phyloP scores from a whole-genome alignment of 163 green algal species.

The Volvox carteri region DNA sequence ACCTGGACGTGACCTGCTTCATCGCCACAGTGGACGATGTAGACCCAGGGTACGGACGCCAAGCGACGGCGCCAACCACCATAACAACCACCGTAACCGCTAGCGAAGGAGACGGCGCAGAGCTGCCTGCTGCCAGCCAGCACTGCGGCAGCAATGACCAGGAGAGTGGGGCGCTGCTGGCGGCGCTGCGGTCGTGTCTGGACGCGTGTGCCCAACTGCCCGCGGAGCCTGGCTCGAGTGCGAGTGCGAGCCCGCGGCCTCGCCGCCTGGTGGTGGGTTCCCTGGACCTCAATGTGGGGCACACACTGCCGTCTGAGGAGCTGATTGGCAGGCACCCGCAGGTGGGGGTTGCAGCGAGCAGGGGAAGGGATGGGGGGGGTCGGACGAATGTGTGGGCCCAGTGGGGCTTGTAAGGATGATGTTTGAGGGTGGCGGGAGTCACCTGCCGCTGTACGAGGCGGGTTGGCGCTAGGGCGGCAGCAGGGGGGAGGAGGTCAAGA shows the following conservation, averaged over 20 bases:
- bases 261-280: conserved; percentile 65
- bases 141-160: neutral
- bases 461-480: no score
- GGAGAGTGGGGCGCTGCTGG: neutral
- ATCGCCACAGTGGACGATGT: conserved; percentile 61
- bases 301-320: conserved; percentile 80
- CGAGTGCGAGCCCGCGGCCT: neutral
- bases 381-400: no score
- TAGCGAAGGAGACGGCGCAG: no score
- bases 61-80: neutral
- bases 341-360: conserved; percentile 6
- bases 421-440: no score
- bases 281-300: conserved; percentile 81
- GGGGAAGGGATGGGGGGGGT: no score
- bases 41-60: no score
- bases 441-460: no score
- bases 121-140: no score
- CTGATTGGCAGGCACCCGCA: conserved; percentile 66
- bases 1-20: conserved; percentile 64
- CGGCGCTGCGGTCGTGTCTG: conserved; percentile 14
- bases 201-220: conserved; percentile 50
- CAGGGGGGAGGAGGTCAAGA: no score
- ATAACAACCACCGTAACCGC: no score
- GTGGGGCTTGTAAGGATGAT: no score
- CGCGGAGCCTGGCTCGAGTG: neutral